Base-by-base conservation (phyloP, 1,284 basidiomycete genomes). In the Tilletia walkeri region DNA sequence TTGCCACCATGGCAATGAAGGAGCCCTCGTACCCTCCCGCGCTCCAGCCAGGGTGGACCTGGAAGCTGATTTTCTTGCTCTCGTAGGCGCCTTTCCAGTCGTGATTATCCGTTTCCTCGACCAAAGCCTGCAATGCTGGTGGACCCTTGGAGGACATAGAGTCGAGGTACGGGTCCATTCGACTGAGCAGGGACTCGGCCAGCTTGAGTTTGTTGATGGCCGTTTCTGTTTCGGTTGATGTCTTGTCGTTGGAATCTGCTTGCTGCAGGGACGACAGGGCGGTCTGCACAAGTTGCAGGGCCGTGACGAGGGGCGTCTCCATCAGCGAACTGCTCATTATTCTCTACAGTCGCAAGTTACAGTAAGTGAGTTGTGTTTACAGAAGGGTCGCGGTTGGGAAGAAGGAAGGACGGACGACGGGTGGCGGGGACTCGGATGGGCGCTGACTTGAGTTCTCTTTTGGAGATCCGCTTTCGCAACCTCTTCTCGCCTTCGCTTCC, bases 1-100 rank as follows among this genome's bases (percentile, higher is more conserved):
- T 67, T 45, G 77, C 78, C 9, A 79, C 70, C 59, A 75, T 67
- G 14, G 75, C 78, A 24, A 79, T 72, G 54, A 77, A 74, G 41
- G 71, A 73, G 36, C 78, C 78, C 56, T 79, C 75, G 66, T 79
- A 79, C 0, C 73, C 73, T 9, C 78, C 78, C 0, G 78, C 78
- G 1, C 72, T 73, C 75, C 75, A 79, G 0, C 70, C 69, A 0
- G 75, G 69, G 1, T 68, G 68, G 16, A 78, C 70, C 18, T 72
- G 69, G 66, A 76, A 78, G 34, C 72, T 53, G 10, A 75, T 72
- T 47, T 76, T 45, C 14, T 69, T 69, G 24, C 68, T 41, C 10
- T 61, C 47, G 69, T 72, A 77, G 2, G 75, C 76, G 12, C 59
- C 69, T 1, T 68, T 69, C 76, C 75, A 78, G 67, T 80, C 77